Evolutionary conservation across 768 basidiomycete genomes (phyloP).

Genomic region (Psilocybe sp.): DNA sequence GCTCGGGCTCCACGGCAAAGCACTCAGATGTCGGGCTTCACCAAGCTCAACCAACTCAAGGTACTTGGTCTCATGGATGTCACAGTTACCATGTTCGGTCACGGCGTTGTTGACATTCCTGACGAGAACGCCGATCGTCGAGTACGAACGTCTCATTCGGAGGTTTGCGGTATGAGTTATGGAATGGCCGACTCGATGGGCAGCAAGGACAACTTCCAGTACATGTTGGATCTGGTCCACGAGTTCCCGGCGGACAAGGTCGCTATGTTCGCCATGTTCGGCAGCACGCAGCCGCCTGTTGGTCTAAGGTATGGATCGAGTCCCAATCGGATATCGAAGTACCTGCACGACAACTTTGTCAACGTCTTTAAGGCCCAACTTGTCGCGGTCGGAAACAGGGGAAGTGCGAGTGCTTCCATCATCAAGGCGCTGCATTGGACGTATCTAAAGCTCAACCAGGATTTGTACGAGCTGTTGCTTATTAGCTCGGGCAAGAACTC

Average conservation of each 20-base stretch:
- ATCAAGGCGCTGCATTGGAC: conserved; percentile 81
- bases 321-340: conserved; percentile 76
- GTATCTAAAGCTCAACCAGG: conserved; percentile 85
- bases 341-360: conserved; percentile 79
- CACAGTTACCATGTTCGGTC: conserved; percentile 63
- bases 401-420: conserved; percentile 39
- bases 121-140: conserved; percentile 88
- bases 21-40: conserved; percentile 70
- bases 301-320: conserved; percentile 40
- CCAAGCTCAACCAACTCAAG: conserved; percentile 77
- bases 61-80: conserved; percentile 99
- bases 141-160: conserved; percentile 86
- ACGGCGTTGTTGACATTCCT: conserved; percentile 57
- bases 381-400: conserved; percentile 39
- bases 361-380: conserved; percentile 60
- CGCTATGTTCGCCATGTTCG: conserved; percentile 96
- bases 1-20: conserved; percentile 23
- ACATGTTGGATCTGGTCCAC: conserved; percentile 89
- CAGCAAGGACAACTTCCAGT: conserved; percentile 65
- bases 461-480: conserved; percentile 67
- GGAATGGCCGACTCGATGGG: conserved; percentile 95
- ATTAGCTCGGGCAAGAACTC: conserved; percentile 68
- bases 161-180: conserved; percentile 90
- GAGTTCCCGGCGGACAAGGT: conserved; percentile 77
- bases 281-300: conserved; percentile 55